phyloP scores from a whole-genome alignment of 306 rosid genomes.

The Lathyrus tuberosus region DNA sequence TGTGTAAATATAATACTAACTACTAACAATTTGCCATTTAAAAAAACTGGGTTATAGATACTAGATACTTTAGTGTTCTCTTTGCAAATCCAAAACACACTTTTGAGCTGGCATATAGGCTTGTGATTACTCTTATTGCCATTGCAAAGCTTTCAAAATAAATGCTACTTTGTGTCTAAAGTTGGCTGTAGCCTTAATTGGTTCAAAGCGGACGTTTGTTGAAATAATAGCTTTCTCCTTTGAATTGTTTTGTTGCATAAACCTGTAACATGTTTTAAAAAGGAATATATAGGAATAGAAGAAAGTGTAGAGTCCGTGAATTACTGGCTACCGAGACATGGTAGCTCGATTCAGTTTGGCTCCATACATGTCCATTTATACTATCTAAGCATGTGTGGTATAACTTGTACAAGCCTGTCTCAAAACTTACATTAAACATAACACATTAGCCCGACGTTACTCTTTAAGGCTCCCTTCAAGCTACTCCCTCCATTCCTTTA shows the following conservation, averaged over 20 bases:
- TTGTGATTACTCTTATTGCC: constrained; percentile 12
- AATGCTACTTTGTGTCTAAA: constrained; percentile 1
- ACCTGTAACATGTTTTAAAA: constrained; percentile 24
- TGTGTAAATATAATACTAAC: too few species aligned
- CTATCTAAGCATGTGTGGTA: neutral
- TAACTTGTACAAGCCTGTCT: neutral
- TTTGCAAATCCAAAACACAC: constrained; percentile 22
- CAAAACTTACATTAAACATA: neutral
- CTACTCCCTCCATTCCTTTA: neutral
- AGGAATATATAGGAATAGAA: constrained; percentile 22
- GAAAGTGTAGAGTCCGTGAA: constrained; percentile 6
- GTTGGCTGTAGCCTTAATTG: neutral
- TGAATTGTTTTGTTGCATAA: constrained; percentile 31
- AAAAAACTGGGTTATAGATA: constrained; percentile 16
- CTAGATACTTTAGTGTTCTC: constrained; percentile 23
- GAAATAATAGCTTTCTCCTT: constrained; percentile 17
- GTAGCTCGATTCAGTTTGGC: neutral
- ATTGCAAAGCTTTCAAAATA: constrained; percentile 29
- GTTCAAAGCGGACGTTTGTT: constrained; percentile 15
- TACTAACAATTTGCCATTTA: too few species aligned
- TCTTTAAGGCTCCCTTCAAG: constrained; percentile 1
- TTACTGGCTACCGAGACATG: neutral
- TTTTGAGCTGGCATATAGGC: constrained; percentile 33
- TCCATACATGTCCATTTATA: neutral
- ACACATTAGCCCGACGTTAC: neutral